These are phyloP conservation scores for Thoreauomyces humboldtii DNA, from an alignment of 192 early-diverging fungal genomes.

Conservation along the genomic window DNA sequence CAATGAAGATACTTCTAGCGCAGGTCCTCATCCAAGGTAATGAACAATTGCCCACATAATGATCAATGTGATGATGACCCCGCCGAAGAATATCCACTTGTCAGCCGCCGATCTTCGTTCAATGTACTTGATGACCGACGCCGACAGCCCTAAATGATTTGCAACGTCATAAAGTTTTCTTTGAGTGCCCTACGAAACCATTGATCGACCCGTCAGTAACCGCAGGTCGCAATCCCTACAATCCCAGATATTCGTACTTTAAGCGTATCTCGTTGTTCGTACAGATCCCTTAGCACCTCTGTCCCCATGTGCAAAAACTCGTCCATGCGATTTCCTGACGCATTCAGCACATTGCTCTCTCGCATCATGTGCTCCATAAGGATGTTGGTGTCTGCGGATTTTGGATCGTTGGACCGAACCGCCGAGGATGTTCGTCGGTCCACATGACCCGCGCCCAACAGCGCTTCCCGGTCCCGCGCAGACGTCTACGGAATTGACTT, in stretches of 20 bases:
- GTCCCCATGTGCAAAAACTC: conserved; percentile 44
- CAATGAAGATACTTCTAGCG: too few relatives aligned
- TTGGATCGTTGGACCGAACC: conserved; percentile 7
- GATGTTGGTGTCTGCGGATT: conserved; percentile 28
- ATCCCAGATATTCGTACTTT: conserved; percentile 37
- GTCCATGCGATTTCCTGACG: conserved; percentile 29
- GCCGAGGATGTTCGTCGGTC: conserved; percentile 23
- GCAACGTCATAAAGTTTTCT: conserved; percentile 43
- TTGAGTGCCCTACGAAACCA: conserved; percentile 41
- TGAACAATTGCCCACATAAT: conserved; percentile 49
- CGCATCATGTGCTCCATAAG: conserved; percentile 35
- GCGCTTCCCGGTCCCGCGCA: conserved; percentile 31
- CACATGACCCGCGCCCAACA: conserved; percentile 29
- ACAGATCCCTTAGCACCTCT: conserved; percentile 41
- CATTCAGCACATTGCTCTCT: conserved; percentile 33
- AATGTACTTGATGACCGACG: conserved; percentile 48
- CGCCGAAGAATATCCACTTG: conserved; percentile 43
- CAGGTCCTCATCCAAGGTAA: conserved; percentile 42
- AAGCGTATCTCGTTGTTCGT: conserved; percentile 48
- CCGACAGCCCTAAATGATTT: conserved; percentile 47
- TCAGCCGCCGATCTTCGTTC: conserved; percentile 46
- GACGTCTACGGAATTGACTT: conserved; percentile 18
- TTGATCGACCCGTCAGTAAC: neutral
- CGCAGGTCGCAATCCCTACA: neutral
- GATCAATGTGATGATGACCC: conserved; percentile 40